Base-by-base conservation (phyloP, 1,139 yeast species). In the Arxiozyma slooffiae region DNA sequence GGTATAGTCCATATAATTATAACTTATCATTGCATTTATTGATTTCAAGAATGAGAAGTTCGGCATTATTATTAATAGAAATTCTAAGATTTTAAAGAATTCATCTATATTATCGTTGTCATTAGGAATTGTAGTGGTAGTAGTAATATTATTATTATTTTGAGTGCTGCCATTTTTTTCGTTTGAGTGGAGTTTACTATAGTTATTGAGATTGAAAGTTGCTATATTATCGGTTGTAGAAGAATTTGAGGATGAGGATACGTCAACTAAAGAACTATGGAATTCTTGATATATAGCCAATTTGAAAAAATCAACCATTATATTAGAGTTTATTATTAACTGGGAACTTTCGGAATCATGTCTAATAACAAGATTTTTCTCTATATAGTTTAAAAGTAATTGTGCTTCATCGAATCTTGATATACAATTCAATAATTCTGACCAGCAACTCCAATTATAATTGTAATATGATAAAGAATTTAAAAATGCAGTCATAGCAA, bases 401-500 rank as follows among this genome's bases (percentile, higher is more conserved):
- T 74, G 53, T 0, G 87, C 85, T 50, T 84, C 87, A 54, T 84
- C 88, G 49, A 81, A 73, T 26, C 81, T 76, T 5, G 77, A 70
- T 20, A 89, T 67, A 48, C 94, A 82, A 3, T 80, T 72, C 16
- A 84, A 71, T 39, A 92, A 71, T 62, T 92, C 97, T 54, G 78
- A 77, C 97, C 97, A 94, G 53, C 95, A 86, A 50, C 92, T 80
- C 97, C 97, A 92, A 61, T 92, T 92, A 65, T 77, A 85, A 0
- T 97, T 96, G 59, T 83, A 88, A 26, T 76, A 41, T 26, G 64
- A 60, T 18, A 71, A 41, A 4, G 96, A 84, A 48, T 73, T 72
- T 44, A 80, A 71, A 43, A 89, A 73, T 47, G 72, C 71, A 24
- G 74, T 71, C 52, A 82, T 80, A 0, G 97, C 96, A 44, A 72